Evolutionary conservation across 2,329 filamentous ascomycete genomes (phyloP).

Genomic region (Aspergillus glaucus): DNA sequence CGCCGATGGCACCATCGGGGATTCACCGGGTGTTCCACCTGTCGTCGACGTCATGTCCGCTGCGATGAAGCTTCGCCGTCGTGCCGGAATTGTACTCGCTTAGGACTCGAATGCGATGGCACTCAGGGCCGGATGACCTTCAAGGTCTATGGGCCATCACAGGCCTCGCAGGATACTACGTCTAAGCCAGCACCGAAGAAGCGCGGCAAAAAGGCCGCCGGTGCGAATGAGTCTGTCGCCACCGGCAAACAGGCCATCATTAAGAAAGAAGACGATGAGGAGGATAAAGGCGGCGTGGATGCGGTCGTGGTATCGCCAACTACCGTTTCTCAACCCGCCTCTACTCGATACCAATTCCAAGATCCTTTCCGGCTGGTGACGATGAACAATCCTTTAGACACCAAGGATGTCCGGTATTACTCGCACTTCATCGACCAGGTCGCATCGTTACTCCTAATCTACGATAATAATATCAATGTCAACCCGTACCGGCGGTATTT

Average conservation of each 20-base stretch:
- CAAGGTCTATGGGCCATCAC: constrained; percentile 30
- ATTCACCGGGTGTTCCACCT: constrained; percentile 38
- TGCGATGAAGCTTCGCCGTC: constrained; percentile 32
- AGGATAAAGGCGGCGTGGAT: constrained; percentile 10
- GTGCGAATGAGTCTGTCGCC: constrained; percentile 4
- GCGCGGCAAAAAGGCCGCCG: constrained; percentile 13
- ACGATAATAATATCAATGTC: constrained; percentile 30
- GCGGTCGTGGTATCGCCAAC: constrained; percentile 22
- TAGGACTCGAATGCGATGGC: constrained; percentile 28
- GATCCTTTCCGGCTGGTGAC: constrained; percentile 17
- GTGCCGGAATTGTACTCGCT: constrained; percentile 33
- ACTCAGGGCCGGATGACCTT: constrained; percentile 33
- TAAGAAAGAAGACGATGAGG: constrained; percentile 7
- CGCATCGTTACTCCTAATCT: constrained; percentile 28
- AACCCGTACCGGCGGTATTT: constrained; percentile 33
- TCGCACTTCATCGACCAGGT: constrained; percentile 30
- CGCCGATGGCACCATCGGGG: constrained; percentile 37
- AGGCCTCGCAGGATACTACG: constrained; percentile 8
- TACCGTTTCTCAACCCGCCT: constrained; percentile 11
- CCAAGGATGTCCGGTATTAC: constrained; percentile 28
- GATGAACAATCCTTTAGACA: constrained; percentile 16
- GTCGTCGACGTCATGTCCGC: constrained; percentile 35
- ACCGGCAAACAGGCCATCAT: background rate
- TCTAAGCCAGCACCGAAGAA: constrained; percentile 9
- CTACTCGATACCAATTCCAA: constrained; percentile 20